These are phyloP conservation scores for Podila epigama DNA, from an alignment of 192 early-diverging fungal genomes.

Conservation along the genomic window DNA sequence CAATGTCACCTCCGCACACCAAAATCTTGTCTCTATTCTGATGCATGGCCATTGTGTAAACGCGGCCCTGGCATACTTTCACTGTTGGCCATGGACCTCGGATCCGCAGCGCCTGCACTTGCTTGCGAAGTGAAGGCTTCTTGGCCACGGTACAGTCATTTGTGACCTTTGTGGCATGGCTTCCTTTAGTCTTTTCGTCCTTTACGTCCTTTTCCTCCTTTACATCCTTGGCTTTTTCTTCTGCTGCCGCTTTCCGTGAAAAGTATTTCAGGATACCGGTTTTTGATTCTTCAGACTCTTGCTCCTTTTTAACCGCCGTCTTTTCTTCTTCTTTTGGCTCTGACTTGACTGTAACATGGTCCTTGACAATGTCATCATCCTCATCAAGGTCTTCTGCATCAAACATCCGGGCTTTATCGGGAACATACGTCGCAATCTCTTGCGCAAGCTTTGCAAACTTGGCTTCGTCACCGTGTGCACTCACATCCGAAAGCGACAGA, in stretches of 20 bases:
- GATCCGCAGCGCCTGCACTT: constrained; percentile 40
- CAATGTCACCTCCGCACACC: constrained; percentile 56
- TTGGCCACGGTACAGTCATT: constrained; percentile 3
- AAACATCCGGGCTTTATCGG: constrained; percentile 36
- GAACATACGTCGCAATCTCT: constrained; percentile 37
- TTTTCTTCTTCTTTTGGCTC: constrained; percentile 1
- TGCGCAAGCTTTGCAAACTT: constrained; percentile 16
- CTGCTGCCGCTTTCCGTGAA: constrained; percentile 1
- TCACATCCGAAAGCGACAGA: constrained; percentile 25
- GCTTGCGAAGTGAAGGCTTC: constrained; percentile 23
- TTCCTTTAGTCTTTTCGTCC: constrained; percentile 12
- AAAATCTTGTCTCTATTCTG: constrained; percentile 61
- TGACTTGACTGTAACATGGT: neutral
- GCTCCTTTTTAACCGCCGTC: constrained; percentile 14
- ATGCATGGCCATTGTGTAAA: constrained; percentile 61
- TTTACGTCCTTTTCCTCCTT: neutral
- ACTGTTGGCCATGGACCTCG: constrained; percentile 56
- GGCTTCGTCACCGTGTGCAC: constrained; percentile 16
- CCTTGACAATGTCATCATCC: constrained; percentile 13
- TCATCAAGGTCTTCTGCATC: constrained; percentile 13
- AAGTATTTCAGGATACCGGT: constrained; percentile 35
- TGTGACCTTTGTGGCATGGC: constrained; percentile 10
- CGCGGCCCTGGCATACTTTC: constrained; percentile 57
- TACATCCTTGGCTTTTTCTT: neutral
- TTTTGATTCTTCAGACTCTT: constrained; percentile 13